phyloP scores from a whole-genome alignment of 2,329 filamentous ascomycete species.

The Daldinia sp. region DNA sequence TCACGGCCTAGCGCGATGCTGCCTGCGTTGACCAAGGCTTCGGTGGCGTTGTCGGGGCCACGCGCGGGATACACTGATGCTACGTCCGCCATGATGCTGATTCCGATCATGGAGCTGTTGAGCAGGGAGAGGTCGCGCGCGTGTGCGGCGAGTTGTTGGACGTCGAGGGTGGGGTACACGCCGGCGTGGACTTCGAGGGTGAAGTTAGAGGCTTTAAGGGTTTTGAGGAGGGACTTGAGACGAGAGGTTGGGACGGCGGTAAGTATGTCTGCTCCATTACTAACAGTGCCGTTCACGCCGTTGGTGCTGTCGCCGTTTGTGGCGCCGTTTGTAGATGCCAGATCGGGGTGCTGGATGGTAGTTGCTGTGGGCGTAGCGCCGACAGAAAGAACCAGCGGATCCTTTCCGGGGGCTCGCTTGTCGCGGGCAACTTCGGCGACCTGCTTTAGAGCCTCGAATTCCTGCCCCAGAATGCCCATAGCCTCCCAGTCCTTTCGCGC shows the following conservation, averaged over 20 bases:
- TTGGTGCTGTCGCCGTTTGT: constrained; percentile 11
- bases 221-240: constrained; percentile 57
- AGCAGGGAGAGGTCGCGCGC: constrained; percentile 61
- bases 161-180: constrained; percentile 80
- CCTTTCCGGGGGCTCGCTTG: constrained; percentile 43
- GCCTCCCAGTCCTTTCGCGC: constrained; percentile 66
- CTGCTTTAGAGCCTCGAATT: constrained; percentile 66
- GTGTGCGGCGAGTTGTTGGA: constrained; percentile 82
- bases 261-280: constrained; percentile 44
- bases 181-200: constrained; percentile 79
- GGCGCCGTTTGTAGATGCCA: constrained; percentile 36
- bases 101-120: constrained; percentile 69
- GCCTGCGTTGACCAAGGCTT: constrained; percentile 78
- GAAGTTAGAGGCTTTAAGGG: constrained; percentile 56
- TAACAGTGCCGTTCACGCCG: background rate
- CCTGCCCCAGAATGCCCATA: constrained; percentile 67
- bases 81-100: constrained; percentile 79
- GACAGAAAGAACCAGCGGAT: constrained; percentile 70
- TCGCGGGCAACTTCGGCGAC: constrained; percentile 58
- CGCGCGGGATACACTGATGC: constrained; percentile 74
- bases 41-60: constrained; percentile 61
- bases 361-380: constrained; percentile 82
- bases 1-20: constrained; percentile 78
- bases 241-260: constrained; percentile 48
- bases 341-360: constrained; percentile 68